Conservation (phyloP, 352 stramenopile species). For the Globisporangium solare region DNA sequence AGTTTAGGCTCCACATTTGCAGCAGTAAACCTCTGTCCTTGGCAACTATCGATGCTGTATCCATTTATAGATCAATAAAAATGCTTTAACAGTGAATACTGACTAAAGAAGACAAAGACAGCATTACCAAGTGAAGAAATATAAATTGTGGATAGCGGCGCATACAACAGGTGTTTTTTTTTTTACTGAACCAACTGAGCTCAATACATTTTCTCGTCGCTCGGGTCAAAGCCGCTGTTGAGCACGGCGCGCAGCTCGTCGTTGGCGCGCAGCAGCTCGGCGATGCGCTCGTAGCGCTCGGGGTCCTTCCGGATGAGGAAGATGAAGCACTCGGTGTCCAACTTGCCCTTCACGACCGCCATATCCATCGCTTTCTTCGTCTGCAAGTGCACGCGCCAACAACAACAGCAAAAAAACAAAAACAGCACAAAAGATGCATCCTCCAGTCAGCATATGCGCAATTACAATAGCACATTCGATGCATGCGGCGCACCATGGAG, state of each 20-base stretch:
- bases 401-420: too few species aligned
- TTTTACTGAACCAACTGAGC: too few species aligned
- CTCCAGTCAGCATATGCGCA: not conserved
- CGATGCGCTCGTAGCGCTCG: conserved; percentile 77
- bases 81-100: too few species aligned
- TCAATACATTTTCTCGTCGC: conserved; percentile 85
- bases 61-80: too few species aligned
- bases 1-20: conserved; percentile 1
- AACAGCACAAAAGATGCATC: too few species aligned
- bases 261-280: conserved; percentile 78
- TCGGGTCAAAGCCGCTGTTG: conserved; percentile 86
- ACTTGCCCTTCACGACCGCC: conserved; percentile 74
- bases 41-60: too few species aligned
- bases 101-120: too few species aligned
- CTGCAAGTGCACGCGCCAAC: conserved; percentile 26
- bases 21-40: too few species aligned
- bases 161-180: too few species aligned
- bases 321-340: conserved; percentile 87
- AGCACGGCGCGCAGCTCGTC: conserved; percentile 82
- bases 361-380: conserved; percentile 86
- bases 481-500: conserved; percentile 51
- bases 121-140: too few species aligned
- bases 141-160: too few species aligned
- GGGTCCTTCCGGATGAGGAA: conserved; percentile 86
- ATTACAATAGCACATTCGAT: not conserved